phyloP scores from a whole-genome alignment of 2,329 filamentous ascomycete genomes.

The Catunica adiposa region DNA sequence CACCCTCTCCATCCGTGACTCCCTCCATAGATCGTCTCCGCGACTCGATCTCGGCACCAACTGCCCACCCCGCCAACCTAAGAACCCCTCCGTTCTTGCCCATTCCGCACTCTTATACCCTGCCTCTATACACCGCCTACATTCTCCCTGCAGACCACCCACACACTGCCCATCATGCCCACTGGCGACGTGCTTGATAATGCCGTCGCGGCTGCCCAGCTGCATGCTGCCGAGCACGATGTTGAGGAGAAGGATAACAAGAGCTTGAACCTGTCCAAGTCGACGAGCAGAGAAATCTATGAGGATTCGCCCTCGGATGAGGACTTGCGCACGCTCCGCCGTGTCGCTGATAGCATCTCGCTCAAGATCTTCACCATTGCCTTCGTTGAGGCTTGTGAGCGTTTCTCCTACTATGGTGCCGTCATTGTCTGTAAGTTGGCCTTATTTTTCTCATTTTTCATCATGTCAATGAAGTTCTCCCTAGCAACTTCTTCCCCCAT shows the following conservation, averaged over 20 bases:
- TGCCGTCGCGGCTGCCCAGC: conserved; percentile 20
- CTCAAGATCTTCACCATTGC: conserved; percentile 45
- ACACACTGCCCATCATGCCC: conserved; percentile 17
- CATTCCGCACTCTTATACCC: no score
- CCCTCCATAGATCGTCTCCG: background rate
- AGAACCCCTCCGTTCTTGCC: background rate
- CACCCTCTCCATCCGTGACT: background rate
- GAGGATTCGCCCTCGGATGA: conserved; percentile 29
- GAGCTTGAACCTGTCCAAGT: conserved; percentile 17
- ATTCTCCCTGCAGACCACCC: background rate
- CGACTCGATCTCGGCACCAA: background rate
- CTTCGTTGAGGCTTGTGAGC: conserved; percentile 53
- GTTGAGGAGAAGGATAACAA: conserved; percentile 21
- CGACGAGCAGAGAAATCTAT: conserved; percentile 12
- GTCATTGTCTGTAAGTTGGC: conserved; percentile 47
- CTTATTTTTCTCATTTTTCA: no score
- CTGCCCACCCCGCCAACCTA: background rate
- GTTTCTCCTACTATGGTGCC: conserved; percentile 57
- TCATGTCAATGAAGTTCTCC: no score
- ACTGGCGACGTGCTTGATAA: conserved; percentile 22
- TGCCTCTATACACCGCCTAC: no score
- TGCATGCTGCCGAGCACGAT: conserved; percentile 17
- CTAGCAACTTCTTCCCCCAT: background rate
- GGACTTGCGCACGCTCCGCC: conserved; percentile 34
- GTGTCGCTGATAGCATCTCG: conserved; percentile 41